Conservation (phyloP, 495 filamentous ascomycete genomes). For the Trichocladium uniseriatum region DNA sequence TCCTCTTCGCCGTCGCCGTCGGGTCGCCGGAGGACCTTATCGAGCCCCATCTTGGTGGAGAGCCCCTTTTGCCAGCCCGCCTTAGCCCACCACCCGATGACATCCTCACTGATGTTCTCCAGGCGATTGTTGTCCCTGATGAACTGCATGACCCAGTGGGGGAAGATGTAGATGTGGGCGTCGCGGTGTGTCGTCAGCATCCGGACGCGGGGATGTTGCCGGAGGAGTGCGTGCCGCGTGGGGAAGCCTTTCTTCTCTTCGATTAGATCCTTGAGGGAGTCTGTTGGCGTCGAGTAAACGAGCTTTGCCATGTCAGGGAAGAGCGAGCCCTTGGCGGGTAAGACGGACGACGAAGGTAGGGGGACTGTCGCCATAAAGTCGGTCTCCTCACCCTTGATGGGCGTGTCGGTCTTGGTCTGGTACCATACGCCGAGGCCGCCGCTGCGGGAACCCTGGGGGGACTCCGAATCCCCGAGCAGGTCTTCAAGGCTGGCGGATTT, state of each 20-base stretch:
- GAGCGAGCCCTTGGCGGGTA: conserved; percentile 50
- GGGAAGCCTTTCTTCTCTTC: conserved; percentile 62
- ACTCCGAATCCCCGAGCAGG: conserved; percentile 23
- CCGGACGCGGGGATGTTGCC: conserved; percentile 60
- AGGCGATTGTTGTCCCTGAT: conserved; percentile 66
- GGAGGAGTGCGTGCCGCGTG: conserved; percentile 60
- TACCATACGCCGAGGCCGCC: conserved; percentile 86
- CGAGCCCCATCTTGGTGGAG: conserved; percentile 63
- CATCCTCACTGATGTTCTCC: conserved; percentile 81
- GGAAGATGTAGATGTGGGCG: conserved; percentile 87
- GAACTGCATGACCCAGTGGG: conserved; percentile 82
- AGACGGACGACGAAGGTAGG: conserved; percentile 45
- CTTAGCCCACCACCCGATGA: conserved; percentile 93
- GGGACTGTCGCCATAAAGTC: conserved; percentile 76
- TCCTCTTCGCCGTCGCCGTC: conserved; percentile 18
- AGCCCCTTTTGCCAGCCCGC: conserved; percentile 80
- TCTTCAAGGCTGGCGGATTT: conserved; percentile 57
- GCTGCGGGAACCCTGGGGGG: conserved; percentile 39
- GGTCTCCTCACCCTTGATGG: conserved; percentile 79
- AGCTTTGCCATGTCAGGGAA: conserved; percentile 54
- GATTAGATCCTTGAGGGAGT: conserved; percentile 71
- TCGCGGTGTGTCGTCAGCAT: conserved; percentile 75
- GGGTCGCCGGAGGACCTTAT: conserved; percentile 47
- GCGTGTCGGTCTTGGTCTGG: conserved; percentile 64
- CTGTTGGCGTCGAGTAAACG: conserved; percentile 69